A percentile compares a stretch with the other conserved stretches of the same genome.
phyloP scores from a whole-genome alignment of 495 filamentous ascomycete genomes.

The Aspergillus steynii region DNA sequence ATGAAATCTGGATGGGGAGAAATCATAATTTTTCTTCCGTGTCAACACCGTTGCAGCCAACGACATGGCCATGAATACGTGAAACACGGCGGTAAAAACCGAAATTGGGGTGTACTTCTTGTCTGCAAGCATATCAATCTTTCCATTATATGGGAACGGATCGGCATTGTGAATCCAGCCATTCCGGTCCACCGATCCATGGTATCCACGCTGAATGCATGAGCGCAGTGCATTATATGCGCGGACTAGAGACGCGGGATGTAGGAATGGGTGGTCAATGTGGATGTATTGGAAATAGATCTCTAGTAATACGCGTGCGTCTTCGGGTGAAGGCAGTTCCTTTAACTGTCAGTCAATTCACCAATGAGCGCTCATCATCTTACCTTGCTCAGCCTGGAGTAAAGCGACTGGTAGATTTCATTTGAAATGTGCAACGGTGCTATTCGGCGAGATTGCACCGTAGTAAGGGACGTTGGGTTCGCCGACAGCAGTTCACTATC shows the following conservation, averaged over 20 bases:
- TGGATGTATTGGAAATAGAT: conserved; percentile 27
- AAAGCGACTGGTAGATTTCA: conserved; percentile 16
- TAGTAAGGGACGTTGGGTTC: background rate
- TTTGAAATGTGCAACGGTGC: background rate
- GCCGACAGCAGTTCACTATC: conserved; percentile 11
- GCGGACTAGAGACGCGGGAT: conserved; percentile 22
- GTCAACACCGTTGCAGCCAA: conserved; percentile 25
- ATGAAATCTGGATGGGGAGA: conserved; percentile 21
- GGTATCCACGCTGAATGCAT: conserved; percentile 16
- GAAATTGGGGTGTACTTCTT: conserved; percentile 18
- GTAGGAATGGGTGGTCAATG: conserved; percentile 27
- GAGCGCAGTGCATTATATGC: conserved; percentile 23
- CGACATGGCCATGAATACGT: conserved; percentile 27
- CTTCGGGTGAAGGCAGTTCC: conserved; percentile 22
- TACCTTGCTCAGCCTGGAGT: conserved; percentile 16
- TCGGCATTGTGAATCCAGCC: conserved; percentile 21
- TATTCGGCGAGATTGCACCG: conserved; percentile 1
- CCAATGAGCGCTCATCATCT: background rate
- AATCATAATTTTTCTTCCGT: conserved; percentile 27
- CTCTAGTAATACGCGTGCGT: conserved; percentile 16
- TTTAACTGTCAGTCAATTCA: background rate
- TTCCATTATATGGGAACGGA: conserved; percentile 23
- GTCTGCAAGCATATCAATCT: conserved; percentile 9
- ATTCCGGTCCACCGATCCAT: conserved; percentile 16
- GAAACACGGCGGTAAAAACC: conserved; percentile 20